Percentiles rank a stretch among this genome's conserved stretches.
Conservation (phyloP, 495 filamentous ascomycete genomes). For the Bombardia bombarda region DNA sequence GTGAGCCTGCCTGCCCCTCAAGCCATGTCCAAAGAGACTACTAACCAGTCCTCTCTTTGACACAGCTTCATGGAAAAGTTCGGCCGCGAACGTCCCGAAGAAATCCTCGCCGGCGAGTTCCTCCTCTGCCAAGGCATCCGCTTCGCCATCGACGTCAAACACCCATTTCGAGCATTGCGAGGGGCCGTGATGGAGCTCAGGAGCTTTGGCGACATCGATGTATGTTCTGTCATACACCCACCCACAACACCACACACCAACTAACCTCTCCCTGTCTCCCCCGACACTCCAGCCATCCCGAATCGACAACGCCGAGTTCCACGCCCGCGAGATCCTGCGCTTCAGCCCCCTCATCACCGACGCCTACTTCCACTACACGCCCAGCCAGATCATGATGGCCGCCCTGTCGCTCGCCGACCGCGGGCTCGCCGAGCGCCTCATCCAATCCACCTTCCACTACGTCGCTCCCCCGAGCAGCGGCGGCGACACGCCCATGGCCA, state of each 20-base stretch:
- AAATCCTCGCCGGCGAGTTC: conserved; percentile 83
- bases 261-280: conserved; percentile 16
- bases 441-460: conserved; percentile 58
- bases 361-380: conserved; percentile 92
- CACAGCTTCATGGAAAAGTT: conserved; percentile 48
- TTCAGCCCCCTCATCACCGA: conserved; percentile 79
- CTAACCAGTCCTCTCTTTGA: not conserved
- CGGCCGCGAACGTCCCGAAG: conserved; percentile 48
- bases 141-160: conserved; percentile 86
- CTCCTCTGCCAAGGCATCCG: conserved; percentile 86
- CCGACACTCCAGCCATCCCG: conserved; percentile 30
- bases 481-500: conserved; percentile 12
- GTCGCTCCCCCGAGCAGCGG: conserved; percentile 8
- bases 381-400: conserved; percentile 84
- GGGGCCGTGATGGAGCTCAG: conserved; percentile 77
- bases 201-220: conserved; percentile 38
- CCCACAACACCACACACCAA: conserved; percentile 2
- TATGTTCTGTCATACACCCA: conserved; percentile 1
- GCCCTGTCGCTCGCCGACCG: conserved; percentile 68
- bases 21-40: not conserved
- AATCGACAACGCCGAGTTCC: conserved; percentile 59
- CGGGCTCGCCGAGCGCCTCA: conserved; percentile 62
- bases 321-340: conserved; percentile 65
- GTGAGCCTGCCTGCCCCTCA: conserved; percentile 45
- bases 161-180: conserved; percentile 81